A percentile compares a stretch with the other conserved stretches of the same genome.
Evolutionary conservation across 2,329 filamentous ascomycete species (phyloP).

Genomic region (Immersiporthe knoxdaviesiana): DNA sequence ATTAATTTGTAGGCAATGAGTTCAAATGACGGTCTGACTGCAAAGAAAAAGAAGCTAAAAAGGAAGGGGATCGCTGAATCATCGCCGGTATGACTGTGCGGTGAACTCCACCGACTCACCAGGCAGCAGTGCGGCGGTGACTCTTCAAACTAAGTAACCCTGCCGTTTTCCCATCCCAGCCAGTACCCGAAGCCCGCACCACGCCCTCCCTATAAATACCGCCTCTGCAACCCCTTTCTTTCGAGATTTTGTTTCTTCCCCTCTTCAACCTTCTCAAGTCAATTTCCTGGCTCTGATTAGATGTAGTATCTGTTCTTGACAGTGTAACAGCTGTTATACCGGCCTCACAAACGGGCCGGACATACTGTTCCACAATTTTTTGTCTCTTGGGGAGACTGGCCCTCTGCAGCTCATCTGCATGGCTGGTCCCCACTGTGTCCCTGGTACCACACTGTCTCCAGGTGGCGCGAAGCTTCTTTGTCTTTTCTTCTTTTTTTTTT

Average conservation of each 20-base stretch:
- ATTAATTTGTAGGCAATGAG: background rate
- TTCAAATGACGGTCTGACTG: background rate
- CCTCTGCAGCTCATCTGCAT: conserved; percentile 4
- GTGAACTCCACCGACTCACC: background rate
- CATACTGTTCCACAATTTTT: conserved; percentile 5
- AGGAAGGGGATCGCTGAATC: background rate
- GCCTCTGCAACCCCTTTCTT: background rate
- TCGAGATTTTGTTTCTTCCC: background rate
- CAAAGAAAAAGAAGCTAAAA: background rate
- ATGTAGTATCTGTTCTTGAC: conserved; percentile 25
- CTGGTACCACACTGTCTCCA: conserved; percentile 23
- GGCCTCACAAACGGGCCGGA: conserved; percentile 1
- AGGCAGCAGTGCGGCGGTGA: conserved; percentile 6
- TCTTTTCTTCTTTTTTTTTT: background rate
- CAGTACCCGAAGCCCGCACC: too few relatives aligned
- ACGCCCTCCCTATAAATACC: background rate
- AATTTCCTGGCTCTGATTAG: conserved; percentile 13
- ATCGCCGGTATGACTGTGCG: background rate
- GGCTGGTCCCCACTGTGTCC: conserved; percentile 6
- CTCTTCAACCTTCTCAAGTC: conserved; percentile 18
- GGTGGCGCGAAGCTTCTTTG: conserved; percentile 9
- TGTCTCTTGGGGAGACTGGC: background rate
- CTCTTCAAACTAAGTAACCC: too few relatives aligned
- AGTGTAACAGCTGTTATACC: conserved; percentile 18
- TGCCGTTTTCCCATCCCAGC: too few relatives aligned